phyloP scores from a whole-genome alignment of 1,284 basidiomycete genomes.

The Heterobasidion annosum region DNA sequence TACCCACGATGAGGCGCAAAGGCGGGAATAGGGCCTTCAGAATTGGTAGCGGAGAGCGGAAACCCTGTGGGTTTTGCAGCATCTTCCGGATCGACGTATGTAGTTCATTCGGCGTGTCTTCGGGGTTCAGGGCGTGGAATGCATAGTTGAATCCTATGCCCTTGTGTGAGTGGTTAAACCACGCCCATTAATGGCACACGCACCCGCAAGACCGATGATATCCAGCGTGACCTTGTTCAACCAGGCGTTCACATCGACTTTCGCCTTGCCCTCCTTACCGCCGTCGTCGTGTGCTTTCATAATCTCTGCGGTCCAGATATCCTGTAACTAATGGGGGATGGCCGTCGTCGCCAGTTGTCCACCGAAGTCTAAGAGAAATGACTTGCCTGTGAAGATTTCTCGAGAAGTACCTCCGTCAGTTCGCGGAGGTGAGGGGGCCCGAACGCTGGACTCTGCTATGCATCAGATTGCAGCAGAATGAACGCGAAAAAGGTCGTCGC shows the following conservation, averaged over 20 bases:
- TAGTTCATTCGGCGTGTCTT: constrained; percentile 25
- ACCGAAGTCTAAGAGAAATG: not conserved
- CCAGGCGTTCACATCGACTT: constrained; percentile 27
- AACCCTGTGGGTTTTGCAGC: constrained; percentile 2
- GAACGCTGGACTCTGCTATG: constrained; percentile 22
- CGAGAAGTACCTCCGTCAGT: constrained; percentile 21
- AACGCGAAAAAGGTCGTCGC: not conserved
- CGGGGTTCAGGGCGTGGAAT: constrained; percentile 27
- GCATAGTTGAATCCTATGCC: constrained; percentile 39
- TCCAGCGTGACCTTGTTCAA: constrained; percentile 38
- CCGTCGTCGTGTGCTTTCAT: too few relatives aligned
- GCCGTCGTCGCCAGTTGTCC: not conserved
- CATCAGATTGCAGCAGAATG: not conserved
- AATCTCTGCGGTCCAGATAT: constrained; percentile 11
- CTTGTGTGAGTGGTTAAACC: not conserved
- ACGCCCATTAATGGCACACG: not conserved
- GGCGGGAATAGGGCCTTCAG: constrained; percentile 4
- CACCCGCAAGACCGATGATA: constrained; percentile 39
- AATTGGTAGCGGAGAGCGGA: not conserved
- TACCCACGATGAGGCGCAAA: constrained; percentile 7
- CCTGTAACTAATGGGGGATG: constrained; percentile 14
- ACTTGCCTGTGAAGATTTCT: constrained; percentile 18
- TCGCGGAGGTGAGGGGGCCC: constrained; percentile 21
- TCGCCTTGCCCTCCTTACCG: not conserved
- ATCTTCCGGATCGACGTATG: constrained; percentile 25